Conservation (phyloP, 1,139 yeast species). For the Lodderomyces beijingensis region DNA sequence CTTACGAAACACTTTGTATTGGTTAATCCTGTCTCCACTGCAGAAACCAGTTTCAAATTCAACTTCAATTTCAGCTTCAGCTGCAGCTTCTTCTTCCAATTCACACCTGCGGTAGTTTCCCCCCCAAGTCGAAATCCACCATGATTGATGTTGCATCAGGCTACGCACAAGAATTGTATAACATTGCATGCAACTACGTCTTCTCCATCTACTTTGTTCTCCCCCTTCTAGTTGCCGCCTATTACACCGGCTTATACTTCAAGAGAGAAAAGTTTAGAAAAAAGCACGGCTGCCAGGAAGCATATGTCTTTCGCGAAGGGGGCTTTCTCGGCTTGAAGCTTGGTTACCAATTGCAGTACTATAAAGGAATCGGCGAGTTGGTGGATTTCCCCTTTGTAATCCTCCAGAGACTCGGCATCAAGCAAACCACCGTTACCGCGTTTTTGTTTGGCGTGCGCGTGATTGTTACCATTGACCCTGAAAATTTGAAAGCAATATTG, state of each 20-base stretch:
- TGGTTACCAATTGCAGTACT: conserved; percentile 13
- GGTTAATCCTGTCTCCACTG: too few species aligned
- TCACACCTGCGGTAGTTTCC: too few species aligned
- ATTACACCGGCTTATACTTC: conserved; percentile 2
- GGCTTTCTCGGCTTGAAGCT: conserved; percentile 13
- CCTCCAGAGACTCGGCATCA: conserved; percentile 11
- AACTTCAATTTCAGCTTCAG: too few species aligned
- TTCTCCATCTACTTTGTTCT: too few species aligned
- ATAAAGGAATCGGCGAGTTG: conserved; percentile 21
- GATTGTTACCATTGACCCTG: conserved; percentile 24
- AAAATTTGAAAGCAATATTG: conserved; percentile 33
- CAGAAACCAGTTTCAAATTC: too few species aligned
- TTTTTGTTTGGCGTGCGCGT: conserved; percentile 25
- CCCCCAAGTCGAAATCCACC: too few species aligned
- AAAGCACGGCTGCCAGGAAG: conserved; percentile 10
- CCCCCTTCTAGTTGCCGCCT: conserved; percentile 7
- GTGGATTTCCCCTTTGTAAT: conserved; percentile 19
- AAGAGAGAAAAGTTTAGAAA: conserved; percentile 5
- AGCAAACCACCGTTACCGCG: conserved; percentile 25
- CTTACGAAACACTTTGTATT: too few species aligned
- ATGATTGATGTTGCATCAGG: too few species aligned
- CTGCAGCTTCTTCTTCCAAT: too few species aligned
- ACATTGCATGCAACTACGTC: too few species aligned
- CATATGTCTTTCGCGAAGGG: conserved; percentile 8
- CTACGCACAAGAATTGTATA: too few species aligned